phyloP scores from a whole-genome alignment of 2,329 filamentous ascomycete species.

The Diaporthe amygdali region DNA sequence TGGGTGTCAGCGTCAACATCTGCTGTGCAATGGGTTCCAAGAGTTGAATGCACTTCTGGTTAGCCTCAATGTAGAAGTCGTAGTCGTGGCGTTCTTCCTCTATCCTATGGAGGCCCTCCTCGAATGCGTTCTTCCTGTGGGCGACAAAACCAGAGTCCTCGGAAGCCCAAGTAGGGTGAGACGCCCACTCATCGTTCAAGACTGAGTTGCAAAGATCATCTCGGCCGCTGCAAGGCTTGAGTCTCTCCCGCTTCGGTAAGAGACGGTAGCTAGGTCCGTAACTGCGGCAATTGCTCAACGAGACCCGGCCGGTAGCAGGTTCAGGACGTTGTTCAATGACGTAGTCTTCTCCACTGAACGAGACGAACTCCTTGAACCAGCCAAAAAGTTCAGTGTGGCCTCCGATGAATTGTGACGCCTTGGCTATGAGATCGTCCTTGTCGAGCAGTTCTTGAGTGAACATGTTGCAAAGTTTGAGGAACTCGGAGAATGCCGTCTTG shows the following conservation, averaged over 20 bases:
- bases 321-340: slow-evolving; percentile 79
- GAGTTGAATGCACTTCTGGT: slow-evolving; percentile 92
- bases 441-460: slow-evolving; percentile 94
- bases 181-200: slow-evolving; percentile 97
- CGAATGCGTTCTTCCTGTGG: slow-evolving; percentile 93
- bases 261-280: slow-evolving; percentile 94
- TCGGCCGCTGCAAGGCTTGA: slow-evolving; percentile 90
- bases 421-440: slow-evolving; percentile 79
- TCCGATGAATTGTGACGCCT: slow-evolving; percentile 85
- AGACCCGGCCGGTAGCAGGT: slow-evolving; percentile 81
- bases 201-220: slow-evolving; percentile 94
- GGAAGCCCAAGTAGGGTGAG: slow-evolving; percentile 97
- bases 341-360: slow-evolving; percentile 77
- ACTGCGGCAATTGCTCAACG: slow-evolving; percentile 93
- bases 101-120: slow-evolving; percentile 93
- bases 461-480: slow-evolving; percentile 94
- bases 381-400: slow-evolving; percentile 86
- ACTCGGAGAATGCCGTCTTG: slow-evolving; percentile 91
- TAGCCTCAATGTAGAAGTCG: slow-evolving; percentile 97
- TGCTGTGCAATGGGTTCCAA: slow-evolving; percentile 93
- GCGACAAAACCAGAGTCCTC: slow-evolving; percentile 98
- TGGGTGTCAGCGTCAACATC: slow-evolving; percentile 77
- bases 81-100: slow-evolving; percentile 99
- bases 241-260: slow-evolving; percentile 86
- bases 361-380: slow-evolving; percentile 86